Percentiles rank a stretch among this genome's conserved stretches.
Evolutionary conservation across 148 eudicot genomes (phyloP).

Genomic region (Rhododendron griersonianum): DNA sequence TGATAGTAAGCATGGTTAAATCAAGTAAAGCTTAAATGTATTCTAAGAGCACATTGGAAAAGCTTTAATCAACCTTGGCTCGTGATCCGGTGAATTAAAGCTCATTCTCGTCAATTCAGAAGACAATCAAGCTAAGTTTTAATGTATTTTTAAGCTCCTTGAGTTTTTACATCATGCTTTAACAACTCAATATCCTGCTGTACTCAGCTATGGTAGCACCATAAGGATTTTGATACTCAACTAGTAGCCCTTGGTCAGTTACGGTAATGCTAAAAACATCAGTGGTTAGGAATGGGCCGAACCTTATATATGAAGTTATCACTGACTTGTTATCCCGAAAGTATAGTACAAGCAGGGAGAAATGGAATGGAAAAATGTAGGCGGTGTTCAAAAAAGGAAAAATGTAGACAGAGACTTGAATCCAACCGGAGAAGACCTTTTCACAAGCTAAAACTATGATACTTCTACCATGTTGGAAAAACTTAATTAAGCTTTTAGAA

Average conservation of each 20-base stretch:
- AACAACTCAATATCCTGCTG: background rate
- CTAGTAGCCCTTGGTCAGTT: background rate
- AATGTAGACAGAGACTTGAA: background rate
- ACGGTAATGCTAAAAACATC: too few species aligned
- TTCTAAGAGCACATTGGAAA: background rate
- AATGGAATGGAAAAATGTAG: background rate
- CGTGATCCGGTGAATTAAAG: background rate
- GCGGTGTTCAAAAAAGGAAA: too few species aligned
- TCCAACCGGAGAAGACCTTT: too few species aligned
- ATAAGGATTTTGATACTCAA: background rate
- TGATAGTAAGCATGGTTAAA: background rate
- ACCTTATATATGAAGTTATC: too few species aligned
- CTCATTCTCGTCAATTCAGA: background rate
- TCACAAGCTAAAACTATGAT: background rate
- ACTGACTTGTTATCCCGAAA: too few species aligned
- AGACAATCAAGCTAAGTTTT: background rate
- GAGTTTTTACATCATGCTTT: background rate
- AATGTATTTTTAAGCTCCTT: background rate
- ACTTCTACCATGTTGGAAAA: background rate
- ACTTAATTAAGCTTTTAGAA: background rate
- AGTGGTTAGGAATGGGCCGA: too few species aligned
- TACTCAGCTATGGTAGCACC: background rate
- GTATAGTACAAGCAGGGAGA: background rate
- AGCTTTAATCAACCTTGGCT: background rate
- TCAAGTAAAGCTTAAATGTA: background rate